These are phyloP conservation scores for Omphalotus olearius DNA, from an alignment of 1,284 basidiomycete genomes.

Conservation along the genomic window DNA sequence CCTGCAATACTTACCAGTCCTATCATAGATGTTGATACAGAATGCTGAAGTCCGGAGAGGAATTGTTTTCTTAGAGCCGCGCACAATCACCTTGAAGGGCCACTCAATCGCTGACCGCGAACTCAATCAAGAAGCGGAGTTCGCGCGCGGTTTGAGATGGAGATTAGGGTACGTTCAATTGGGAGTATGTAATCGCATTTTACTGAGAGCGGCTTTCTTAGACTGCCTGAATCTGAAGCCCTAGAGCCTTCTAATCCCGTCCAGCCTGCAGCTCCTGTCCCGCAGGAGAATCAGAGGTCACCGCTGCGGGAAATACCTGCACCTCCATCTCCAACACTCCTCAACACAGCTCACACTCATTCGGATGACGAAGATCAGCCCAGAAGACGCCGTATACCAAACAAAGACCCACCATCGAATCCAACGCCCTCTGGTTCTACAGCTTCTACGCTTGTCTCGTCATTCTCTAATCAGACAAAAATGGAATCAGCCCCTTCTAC, in stretches of 20 bases:
- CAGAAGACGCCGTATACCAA: slow-evolving; percentile 26
- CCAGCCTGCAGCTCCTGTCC: slow-evolving; percentile 6
- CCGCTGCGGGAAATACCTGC: slow-evolving; percentile 41
- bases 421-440: slow-evolving; percentile 6
- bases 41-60: slow-evolving; percentile 59
- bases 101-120: slow-evolving; percentile 58
- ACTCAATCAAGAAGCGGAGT: slow-evolving; percentile 43
- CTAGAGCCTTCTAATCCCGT: slow-evolving; percentile 1
- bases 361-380: slow-evolving; percentile 44
- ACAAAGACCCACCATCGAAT: slow-evolving; percentile 10
- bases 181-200: slow-evolving; percentile 1
- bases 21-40: slow-evolving; percentile 57
- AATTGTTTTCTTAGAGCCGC: slow-evolving; percentile 65
- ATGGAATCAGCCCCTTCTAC: not conserved
- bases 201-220: not conserved
- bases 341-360: slow-evolving; percentile 24
- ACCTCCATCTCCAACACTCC: slow-evolving; percentile 27
- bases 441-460: slow-evolving; percentile 1
- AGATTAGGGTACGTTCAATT: slow-evolving; percentile 55
- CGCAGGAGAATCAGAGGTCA: slow-evolving; percentile 24
- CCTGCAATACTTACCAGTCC: slow-evolving; percentile 1
- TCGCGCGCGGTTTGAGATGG: slow-evolving; percentile 48
- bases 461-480: slow-evolving; percentile 2
- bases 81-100: slow-evolving; percentile 53
- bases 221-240: slow-evolving; percentile 7